Base-by-base conservation (phyloP, 495 filamentous ascomycete species). In the Neurospora hispaniola region DNA sequence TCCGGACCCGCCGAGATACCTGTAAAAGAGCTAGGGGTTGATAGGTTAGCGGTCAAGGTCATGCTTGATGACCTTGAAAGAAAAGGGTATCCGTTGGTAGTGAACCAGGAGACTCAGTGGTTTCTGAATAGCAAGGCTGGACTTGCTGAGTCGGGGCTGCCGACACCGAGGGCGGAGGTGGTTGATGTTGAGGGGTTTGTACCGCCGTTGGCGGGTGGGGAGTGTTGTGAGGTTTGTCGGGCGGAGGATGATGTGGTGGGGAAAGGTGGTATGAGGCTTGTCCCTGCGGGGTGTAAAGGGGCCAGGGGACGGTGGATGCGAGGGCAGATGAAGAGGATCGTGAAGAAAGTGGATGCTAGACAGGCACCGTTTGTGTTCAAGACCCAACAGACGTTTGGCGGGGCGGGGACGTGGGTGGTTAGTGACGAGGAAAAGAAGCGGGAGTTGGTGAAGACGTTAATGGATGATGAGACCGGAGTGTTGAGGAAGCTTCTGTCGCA, bases 371-470 rank as follows among this genome's bases (percentile, higher is more conserved):
- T 82, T 23, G 80, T 82, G 18, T 20, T 81, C 69, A 81, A 82
- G 71, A 80, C 74, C 5, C 81, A 82, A 23, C 81, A 82, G 68
- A 75, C 79, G 39, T 81, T 78, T 70, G 78, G 78, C n/a, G 80
- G 80, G 10, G 79, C 78, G 5, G 81, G 81, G 20, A 81, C 80
- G n/a, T 82, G 76, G 75, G 71, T 81, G 0, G 72, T 82, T 8
- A 62, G 41, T 11, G 43, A 46, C 0, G 69, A 77, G 18, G 71
- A 74, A 8, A 43, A 80, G 7, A 79, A 77, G n/a, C 5, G 27
- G 16, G 62, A 78, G 8, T 14, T 80, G 11, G 54, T 79, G 4
- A 16, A 62, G 11, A 73, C 75, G 23, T 72, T 82, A 10, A 16
- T 54, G n/a, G 70, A 70, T 12, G 43, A 43, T 5, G 71, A 73